These are phyloP conservation scores for Coemansia sp. DNA, from an alignment of 192 early-diverging fungal species.

Conservation along the genomic window DNA sequence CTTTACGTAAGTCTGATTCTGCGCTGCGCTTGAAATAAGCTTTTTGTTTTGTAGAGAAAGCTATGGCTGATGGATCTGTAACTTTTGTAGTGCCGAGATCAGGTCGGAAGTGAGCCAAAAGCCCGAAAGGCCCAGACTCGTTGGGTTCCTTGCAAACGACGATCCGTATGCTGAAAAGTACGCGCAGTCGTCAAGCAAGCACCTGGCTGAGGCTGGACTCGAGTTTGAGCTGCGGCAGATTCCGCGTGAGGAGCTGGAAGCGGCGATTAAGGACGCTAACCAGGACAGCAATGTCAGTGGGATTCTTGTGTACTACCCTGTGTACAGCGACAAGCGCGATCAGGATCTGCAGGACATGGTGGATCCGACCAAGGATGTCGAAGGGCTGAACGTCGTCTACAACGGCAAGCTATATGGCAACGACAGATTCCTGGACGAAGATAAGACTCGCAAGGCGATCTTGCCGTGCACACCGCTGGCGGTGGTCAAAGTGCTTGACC, in stretches of 20 bases:
- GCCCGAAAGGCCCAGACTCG: slow-evolving; percentile 68
- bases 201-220: slow-evolving; percentile 86
- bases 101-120: slow-evolving; percentile 63
- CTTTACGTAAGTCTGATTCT: slow-evolving; percentile 45
- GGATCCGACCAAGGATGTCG: slow-evolving; percentile 87
- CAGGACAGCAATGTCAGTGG: slow-evolving; percentile 81
- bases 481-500: slow-evolving; percentile 93
- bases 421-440: slow-evolving; percentile 83
- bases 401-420: slow-evolving; percentile 97
- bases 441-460: slow-evolving; percentile 86
- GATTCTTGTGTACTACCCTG: slow-evolving; percentile 99
- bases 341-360: slow-evolving; percentile 93
- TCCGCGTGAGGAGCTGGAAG: slow-evolving; percentile 79
- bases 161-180: slow-evolving; percentile 91
- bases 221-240: slow-evolving; percentile 88
- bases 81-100: slow-evolving; percentile 31
- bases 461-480: slow-evolving; percentile 99
- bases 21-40: too few species aligned
- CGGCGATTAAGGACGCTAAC: slow-evolving; percentile 85
- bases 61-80: neutral
- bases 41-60: neutral
- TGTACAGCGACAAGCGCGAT: slow-evolving; percentile 93
- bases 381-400: slow-evolving; percentile 93
- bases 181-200: slow-evolving; percentile 93
- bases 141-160: slow-evolving; percentile 94